Conservation (phyloP, 208 protist species). For the Angomonas ambiguus region DNA sequence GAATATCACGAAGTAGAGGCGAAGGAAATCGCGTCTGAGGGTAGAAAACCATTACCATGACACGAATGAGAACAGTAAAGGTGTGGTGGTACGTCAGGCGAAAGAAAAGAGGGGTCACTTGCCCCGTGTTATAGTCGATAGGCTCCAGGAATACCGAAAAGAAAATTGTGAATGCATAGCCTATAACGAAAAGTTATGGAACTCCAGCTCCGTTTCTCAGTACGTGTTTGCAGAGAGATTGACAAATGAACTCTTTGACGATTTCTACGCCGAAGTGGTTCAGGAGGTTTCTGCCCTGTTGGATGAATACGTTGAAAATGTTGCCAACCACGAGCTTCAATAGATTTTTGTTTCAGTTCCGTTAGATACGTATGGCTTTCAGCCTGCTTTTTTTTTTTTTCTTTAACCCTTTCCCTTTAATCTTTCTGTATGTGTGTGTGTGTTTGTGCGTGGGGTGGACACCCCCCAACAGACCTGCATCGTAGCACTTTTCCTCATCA, state of each 20-base stretch:
- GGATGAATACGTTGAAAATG: constrained; percentile 84
- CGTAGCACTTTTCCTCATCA: too few species aligned
- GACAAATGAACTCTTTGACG: constrained; percentile 61
- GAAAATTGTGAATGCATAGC: constrained; percentile 75
- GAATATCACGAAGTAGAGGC: neutral
- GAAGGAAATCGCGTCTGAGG: neutral
- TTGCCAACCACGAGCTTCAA: constrained; percentile 79
- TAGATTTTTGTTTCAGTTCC: constrained; percentile 16
- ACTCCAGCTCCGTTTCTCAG: constrained; percentile 76
- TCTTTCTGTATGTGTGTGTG: neutral
- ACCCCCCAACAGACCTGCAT: too few species aligned
- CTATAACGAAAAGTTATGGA: constrained; percentile 82
- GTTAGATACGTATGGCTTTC: neutral
- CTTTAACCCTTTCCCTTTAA: neutral
- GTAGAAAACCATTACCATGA: neutral
- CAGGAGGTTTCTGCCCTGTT: constrained; percentile 69
- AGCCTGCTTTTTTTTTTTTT: neutral
- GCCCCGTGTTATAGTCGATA: constrained; percentile 56
- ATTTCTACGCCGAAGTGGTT: constrained; percentile 75
- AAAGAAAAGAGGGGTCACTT: constrained; percentile 14
- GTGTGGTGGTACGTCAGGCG: neutral
- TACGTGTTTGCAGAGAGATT: constrained; percentile 79
- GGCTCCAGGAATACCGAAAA: constrained; percentile 58
- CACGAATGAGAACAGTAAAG: neutral
- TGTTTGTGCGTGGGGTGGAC: neutral